Percentiles rank a stretch among this genome's conserved stretches.
These are phyloP conservation scores for Aspergillus bombycis DNA, from an alignment of 2,329 filamentous ascomycete genomes.

Conservation along the genomic window DNA sequence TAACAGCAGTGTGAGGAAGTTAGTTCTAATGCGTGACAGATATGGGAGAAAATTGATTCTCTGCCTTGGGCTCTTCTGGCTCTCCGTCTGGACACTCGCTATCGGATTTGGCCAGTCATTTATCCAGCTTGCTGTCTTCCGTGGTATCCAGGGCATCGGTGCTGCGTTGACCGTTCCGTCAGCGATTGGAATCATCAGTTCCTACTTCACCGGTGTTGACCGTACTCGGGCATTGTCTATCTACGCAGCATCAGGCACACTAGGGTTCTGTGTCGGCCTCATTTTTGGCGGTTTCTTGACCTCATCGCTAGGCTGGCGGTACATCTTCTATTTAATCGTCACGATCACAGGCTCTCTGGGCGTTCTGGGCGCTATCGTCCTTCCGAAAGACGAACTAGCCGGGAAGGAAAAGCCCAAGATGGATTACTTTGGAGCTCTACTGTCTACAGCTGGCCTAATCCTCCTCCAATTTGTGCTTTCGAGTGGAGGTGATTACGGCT, in stretches of 20 bases:
- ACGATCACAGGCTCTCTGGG: constrained; percentile 36
- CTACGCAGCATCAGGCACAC: constrained; percentile 43
- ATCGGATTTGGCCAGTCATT: constrained; percentile 48
- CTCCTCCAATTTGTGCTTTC: constrained; percentile 51
- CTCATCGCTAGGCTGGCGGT: constrained; percentile 44
- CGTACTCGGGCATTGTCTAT: constrained; percentile 44
- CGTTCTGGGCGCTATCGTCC: constrained; percentile 36
- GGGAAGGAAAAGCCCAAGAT: constrained; percentile 39
- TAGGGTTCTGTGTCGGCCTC: constrained; percentile 46
- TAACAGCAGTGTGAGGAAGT: background rate
- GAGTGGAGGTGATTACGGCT: constrained; percentile 51
- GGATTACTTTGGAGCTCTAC: constrained; percentile 46
- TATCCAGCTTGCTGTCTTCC: constrained; percentile 39
- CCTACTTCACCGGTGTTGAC: constrained; percentile 43
- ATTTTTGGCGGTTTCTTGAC: constrained; percentile 46
- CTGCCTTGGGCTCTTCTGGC: constrained; percentile 40
- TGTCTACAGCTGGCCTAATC: constrained; percentile 49
- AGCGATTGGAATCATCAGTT: constrained; percentile 51
- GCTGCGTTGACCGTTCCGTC: constrained; percentile 53
- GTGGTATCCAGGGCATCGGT: constrained; percentile 52
- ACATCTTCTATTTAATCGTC: constrained; percentile 43
- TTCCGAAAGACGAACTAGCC: constrained; percentile 43
- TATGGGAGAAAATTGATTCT: constrained; percentile 45
- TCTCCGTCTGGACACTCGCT: constrained; percentile 40
- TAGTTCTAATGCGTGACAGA: constrained; percentile 17